Evolutionary conservation across 192 early-diverging fungal species (phyloP), one percentile per base, ranked within the genome.

Genomic region (Coemansia sp.): DNA sequence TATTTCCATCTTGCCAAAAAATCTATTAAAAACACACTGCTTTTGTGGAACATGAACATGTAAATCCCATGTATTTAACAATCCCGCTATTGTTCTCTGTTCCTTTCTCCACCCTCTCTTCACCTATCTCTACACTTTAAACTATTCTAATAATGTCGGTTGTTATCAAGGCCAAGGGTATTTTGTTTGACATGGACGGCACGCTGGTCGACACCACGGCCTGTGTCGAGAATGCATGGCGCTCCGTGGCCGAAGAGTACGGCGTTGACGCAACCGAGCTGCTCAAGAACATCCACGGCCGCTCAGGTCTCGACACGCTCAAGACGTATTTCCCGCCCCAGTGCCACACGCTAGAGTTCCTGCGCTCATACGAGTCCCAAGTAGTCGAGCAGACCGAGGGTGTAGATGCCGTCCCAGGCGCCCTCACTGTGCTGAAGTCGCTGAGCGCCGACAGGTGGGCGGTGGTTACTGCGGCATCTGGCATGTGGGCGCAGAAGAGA

Each of bases 131-230:
- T 10, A 57, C 10, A 46, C 42, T 44, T 44, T 26, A 3, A 57
- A 46, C 28, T 62, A 13, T 62, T 21, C 21, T 14, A 50, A 21
- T 1, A 1, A 44, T 62, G 38, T 52, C 38, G 44, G 42, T 62
- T 32, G 38, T 62, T 14, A 70, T 82, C 46, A 61, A 43, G 44
- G 64, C 79, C 28, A 63, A 67, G 39, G 79, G 57, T 9, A 68
- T 82, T 46, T 53, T 82, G 33, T 82, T 82, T 43, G 79, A 82
- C 58, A 73, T 82, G 72, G 79, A 82, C 39, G 79, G 75, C 42
- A 82, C 75, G 40, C 68, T 82, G 30, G 72, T 82, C 28, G 69
- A 80, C 55, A 80, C 78, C 11, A 59, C 66, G 1, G 70, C 30
- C 11, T 80, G 73, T 17, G 78, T 80, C 13, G 78, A 80, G 42